Evolutionary conservation across 805 yeast genomes (phyloP), one percentile per base, ranked within the genome.

Genomic region (Candida odintsovae): DNA sequence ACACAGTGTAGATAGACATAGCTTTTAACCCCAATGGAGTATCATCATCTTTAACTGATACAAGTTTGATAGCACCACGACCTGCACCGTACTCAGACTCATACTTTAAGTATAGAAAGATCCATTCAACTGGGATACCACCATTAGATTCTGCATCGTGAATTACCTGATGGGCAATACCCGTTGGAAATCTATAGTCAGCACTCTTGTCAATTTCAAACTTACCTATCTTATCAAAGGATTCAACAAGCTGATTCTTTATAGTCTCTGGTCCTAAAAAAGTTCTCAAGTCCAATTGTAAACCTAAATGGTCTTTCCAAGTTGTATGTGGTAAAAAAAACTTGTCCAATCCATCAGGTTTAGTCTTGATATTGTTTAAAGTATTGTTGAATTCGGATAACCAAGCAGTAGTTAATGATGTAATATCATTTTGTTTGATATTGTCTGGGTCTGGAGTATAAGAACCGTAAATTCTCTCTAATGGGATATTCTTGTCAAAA

Each of bases 231-330:
- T 54, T 50, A 19, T 57, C 52, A 22, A 50, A 38, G 3, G 46
- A 46, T 13, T 45, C 16, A 8, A 40, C 36, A 8, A 64, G 38
- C 7, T 47, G 49, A 13, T 48, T 35, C 40, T 58, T 54, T 45
- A 70, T 65, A 38, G 56, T 52, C 0, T 59, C 59, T 8, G 61
- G 53, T n/a, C 67, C 68, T 21, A 63, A 52, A 48, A 56, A 63
- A 46, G 63, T 64, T 33, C 64, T 65, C 29, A 66, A 50, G 39
- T 69, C 69, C 60, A 64, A 57, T 20, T 60, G 54, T 28, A 69
- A 53, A 16, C 63, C 50, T 31, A 67, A 52, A 49, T 68, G 71
- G 49, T 70, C 75, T 49, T 65, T 65, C 75, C 73, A 69, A 33
- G 61, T 48, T 1, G 64, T 55, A 47, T 65, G 65, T 6, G 60